Percentiles rank a stretch among this genome's conserved stretches.
Evolutionary conservation across 140 eudicot genomes (phyloP).

Genomic region (Flaveria floridana): DNA sequence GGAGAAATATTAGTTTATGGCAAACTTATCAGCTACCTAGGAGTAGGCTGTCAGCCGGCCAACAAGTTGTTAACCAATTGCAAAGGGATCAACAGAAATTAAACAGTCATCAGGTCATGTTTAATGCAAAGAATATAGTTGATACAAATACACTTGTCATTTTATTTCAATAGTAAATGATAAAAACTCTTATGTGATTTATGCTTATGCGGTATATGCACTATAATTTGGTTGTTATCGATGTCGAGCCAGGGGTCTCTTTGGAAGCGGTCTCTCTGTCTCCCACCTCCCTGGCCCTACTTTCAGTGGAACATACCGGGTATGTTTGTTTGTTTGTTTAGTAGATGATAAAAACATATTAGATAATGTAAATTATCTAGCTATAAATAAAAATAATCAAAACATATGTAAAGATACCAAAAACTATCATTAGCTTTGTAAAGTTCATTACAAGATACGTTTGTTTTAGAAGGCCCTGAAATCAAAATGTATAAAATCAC

Average conservation of each 20-base stretch:
- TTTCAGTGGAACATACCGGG: too few relatives aligned
- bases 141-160: background rate
- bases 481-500: background rate
- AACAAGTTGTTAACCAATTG: background rate
- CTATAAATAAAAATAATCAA: background rate
- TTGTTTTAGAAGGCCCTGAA: background rate
- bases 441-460: background rate
- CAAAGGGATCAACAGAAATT: background rate
- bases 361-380: background rate
- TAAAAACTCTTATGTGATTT: background rate
- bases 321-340: too few relatives aligned
- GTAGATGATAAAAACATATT: background rate
- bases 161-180: background rate
- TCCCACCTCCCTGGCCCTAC: too few relatives aligned
- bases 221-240: too few relatives aligned
- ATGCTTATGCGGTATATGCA: too few relatives aligned
- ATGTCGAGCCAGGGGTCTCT: too few relatives aligned
- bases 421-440: background rate
- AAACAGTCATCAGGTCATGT: slow-evolving; percentile 3
- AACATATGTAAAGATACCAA: background rate
- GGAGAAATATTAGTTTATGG: background rate
- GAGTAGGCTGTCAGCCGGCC: background rate
- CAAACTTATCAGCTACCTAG: background rate
- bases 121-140: background rate
- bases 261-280: too few relatives aligned